A percentile compares a stretch with the other conserved stretches of the same genome.
Evolutionary conservation across 768 basidiomycete genomes (phyloP).

Genomic region (Favolaschia claudopus): DNA sequence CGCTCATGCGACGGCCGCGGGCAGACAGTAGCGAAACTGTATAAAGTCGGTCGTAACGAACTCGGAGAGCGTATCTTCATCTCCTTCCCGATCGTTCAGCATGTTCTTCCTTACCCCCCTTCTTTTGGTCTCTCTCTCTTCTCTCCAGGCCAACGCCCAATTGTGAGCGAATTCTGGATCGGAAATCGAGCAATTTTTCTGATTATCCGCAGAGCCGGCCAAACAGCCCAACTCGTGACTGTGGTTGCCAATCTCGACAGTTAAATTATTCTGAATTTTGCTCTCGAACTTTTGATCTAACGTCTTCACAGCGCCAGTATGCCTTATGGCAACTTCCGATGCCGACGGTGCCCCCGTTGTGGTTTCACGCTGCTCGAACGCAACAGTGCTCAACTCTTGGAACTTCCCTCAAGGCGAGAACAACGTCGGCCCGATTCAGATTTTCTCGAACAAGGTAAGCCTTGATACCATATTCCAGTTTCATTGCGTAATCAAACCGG

Average conservation of each 20-base stretch:
- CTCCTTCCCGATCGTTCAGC: constrained; percentile 3
- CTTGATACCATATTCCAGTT: not conserved
- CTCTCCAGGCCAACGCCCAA: constrained; percentile 8
- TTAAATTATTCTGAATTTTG: not conserved
- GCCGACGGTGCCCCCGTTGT: constrained; percentile 18
- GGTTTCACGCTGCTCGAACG: constrained; percentile 1
- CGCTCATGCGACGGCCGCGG: not conserved
- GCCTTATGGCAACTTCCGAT: constrained; percentile 4
- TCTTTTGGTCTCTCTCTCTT: not conserved
- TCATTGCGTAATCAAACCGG: not conserved
- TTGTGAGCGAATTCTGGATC: not conserved
- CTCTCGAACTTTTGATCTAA: not conserved
- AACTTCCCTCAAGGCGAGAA: constrained; percentile 3
- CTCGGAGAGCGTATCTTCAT: constrained; percentile 7
- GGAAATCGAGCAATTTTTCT: not conserved
- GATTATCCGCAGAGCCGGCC: not conserved
- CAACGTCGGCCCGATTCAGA: constrained; percentile 1
- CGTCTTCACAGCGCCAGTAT: not conserved
- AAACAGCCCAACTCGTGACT: constrained; percentile 3
- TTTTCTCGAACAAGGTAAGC: constrained; percentile 18
- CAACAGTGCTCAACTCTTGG: constrained; percentile 13
- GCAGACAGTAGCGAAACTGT: not conserved
- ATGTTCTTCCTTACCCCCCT: constrained; percentile 4
- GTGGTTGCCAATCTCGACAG: not conserved
- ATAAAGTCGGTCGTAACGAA: constrained; percentile 1